phyloP scores from a whole-genome alignment of 208 protist genomes.

The Wallacemonas sp. region DNA sequence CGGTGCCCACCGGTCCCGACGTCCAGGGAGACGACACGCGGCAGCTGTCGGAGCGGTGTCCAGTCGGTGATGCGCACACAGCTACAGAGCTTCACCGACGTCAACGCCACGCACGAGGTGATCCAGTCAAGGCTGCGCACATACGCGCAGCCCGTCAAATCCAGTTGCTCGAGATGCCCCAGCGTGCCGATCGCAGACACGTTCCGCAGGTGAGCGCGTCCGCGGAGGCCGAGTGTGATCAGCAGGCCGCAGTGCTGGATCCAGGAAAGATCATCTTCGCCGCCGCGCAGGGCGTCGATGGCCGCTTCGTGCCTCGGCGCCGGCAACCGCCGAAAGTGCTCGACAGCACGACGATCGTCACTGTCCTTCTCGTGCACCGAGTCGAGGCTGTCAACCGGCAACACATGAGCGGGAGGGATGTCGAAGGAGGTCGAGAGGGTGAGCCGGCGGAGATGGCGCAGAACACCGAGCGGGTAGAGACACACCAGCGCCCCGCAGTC shows the following conservation, averaged over 20 bases:
- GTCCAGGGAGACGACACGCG: background rate
- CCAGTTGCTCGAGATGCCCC: background rate
- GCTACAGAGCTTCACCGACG: background rate
- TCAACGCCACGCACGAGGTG: background rate
- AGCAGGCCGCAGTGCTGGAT: background rate
- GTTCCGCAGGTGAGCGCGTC: background rate
- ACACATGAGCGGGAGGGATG: background rate
- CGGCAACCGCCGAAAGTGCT: background rate
- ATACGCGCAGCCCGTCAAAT: background rate
- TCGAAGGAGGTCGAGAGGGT: background rate
- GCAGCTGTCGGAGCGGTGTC: background rate
- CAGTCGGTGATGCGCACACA: slow-evolving; percentile 10
- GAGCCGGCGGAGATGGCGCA: background rate
- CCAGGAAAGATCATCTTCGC: slow-evolving; percentile 3
- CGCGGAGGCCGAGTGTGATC: background rate
- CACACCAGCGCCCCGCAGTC: background rate
- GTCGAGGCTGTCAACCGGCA: background rate
- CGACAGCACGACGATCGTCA: background rate
- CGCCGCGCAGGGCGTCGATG: background rate
- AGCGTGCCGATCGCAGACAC: background rate
- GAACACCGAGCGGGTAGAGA: background rate
- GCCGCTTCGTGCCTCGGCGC: background rate
- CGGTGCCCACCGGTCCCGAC: background rate
- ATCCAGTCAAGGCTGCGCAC: slow-evolving; percentile 1
- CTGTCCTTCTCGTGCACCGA: background rate